phyloP scores from a whole-genome alignment of 805 yeast genomes.

The Kockiozyma suomiensis region DNA sequence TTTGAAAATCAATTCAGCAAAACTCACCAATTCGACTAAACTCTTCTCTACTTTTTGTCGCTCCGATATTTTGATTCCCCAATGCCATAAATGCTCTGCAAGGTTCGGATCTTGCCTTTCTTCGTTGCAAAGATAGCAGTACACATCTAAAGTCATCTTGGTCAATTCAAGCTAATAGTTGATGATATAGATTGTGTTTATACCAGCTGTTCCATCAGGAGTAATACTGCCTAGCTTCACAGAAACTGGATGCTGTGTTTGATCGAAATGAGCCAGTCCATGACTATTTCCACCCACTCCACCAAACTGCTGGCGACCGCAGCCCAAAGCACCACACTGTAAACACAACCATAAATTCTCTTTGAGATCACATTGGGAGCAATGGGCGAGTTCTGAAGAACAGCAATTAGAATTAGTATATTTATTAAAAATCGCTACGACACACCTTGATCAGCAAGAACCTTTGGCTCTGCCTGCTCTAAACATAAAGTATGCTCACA shows the following conservation, averaged over 20 bases:
- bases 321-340: constrained; percentile 86
- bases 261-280: constrained; percentile 72
- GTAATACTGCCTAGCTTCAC: constrained; percentile 89
- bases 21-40: constrained; percentile 66
- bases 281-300: constrained; percentile 93
- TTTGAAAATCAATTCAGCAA: not conserved
- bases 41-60: constrained; percentile 80
- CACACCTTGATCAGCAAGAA: constrained; percentile 23
- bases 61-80: constrained; percentile 65
- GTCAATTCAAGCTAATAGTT: not conserved
- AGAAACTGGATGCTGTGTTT: constrained; percentile 72
- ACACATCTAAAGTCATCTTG: constrained; percentile 57
- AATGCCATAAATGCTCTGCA: constrained; percentile 52
- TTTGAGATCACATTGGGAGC: constrained; percentile 50
- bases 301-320: constrained; percentile 95
- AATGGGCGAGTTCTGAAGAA: constrained; percentile 36
- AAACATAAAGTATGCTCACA: constrained; percentile 75
- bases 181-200: not conserved
- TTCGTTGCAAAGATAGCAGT: constrained; percentile 86
- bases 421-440: not conserved
- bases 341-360: constrained; percentile 93
- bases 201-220: constrained; percentile 58
- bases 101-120: constrained; percentile 77
- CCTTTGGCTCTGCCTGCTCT: constrained; percentile 42
- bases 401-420: not conserved